These are phyloP conservation scores for Exobasidium cylindrosporum DNA, from an alignment of 1,284 basidiomycete genomes.

Conservation along the genomic window DNA sequence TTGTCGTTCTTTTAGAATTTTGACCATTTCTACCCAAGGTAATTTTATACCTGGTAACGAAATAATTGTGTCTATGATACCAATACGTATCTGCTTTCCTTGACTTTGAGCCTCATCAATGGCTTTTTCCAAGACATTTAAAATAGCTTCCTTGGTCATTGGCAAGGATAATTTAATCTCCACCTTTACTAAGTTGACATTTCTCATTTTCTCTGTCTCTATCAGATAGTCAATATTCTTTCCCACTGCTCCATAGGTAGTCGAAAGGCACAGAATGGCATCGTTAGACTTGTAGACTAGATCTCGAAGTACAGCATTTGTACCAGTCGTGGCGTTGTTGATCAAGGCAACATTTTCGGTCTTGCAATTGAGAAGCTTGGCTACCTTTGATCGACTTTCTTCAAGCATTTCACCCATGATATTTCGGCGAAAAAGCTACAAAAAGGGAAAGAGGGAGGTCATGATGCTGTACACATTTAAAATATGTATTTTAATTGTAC, in stretches of 20 bases:
- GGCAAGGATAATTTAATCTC: slow-evolving; percentile 45
- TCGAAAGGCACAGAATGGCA: slow-evolving; percentile 37
- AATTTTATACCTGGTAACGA: slow-evolving; percentile 69
- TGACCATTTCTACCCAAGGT: slow-evolving; percentile 74
- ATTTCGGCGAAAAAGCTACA: slow-evolving; percentile 11
- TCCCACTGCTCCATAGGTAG: slow-evolving; percentile 48
- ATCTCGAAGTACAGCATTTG: slow-evolving; percentile 47
- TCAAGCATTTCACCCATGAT: not conserved
- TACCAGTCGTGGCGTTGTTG: slow-evolving; percentile 49
- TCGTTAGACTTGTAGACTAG: slow-evolving; percentile 46
- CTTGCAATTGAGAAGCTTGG: slow-evolving; percentile 14
- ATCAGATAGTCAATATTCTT: slow-evolving; percentile 44
- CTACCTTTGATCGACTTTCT: not conserved
- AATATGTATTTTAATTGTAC: not conserved
- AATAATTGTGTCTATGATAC: slow-evolving; percentile 72
- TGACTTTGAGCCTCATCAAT: slow-evolving; percentile 17
- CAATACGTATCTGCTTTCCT: slow-evolving; percentile 74
- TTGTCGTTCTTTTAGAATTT: slow-evolving; percentile 31
- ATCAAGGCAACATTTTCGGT: slow-evolving; percentile 39
- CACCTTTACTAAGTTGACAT: slow-evolving; percentile 30
- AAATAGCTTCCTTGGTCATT: slow-evolving; percentile 36
- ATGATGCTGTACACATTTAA: too few species aligned
- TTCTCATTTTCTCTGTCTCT: slow-evolving; percentile 29
- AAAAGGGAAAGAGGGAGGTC: too few species aligned
- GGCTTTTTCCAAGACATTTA: slow-evolving; percentile 38